These are phyloP conservation scores for Asterochloris erici DNA, from an alignment of 139 green algal species.

Conservation along the genomic window DNA sequence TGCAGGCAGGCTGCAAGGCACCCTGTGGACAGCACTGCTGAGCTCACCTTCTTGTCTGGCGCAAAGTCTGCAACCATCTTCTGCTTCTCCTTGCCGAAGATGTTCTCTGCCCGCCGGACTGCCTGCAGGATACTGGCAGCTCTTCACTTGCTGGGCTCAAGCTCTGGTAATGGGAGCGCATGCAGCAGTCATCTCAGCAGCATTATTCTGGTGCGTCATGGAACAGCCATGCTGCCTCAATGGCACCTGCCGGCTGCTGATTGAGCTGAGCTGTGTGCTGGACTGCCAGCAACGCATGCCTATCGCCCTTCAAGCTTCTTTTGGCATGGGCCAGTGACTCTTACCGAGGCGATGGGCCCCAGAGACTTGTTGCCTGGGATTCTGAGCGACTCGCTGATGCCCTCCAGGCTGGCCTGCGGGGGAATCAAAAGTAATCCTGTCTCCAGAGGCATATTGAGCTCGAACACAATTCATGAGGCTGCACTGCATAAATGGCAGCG, in stretches of 20 bases:
- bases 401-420: slow-evolving; percentile 73
- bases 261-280: no score
- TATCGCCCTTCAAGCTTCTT: no score
- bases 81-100: slow-evolving; percentile 52
- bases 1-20: no score
- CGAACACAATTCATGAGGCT: not conserved
- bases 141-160: no score
- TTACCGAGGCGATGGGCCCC: slow-evolving; percentile 60
- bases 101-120: slow-evolving; percentile 31
- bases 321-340: not conserved
- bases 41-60: slow-evolving; percentile 63
- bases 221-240: no score
- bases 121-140: not conserved
- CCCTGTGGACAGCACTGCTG: not conserved
- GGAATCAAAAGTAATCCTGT: not conserved
- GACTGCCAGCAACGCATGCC: no score
- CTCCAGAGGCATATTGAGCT: not conserved
- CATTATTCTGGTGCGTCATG: no score
- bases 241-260: no score
- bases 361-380: slow-evolving; percentile 79
- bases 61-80: slow-evolving; percentile 68
- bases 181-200: no score
- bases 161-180: no score
- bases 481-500: not conserved
- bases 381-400: slow-evolving; percentile 84